Base-by-base conservation (phyloP, 2,329 filamentous ascomycete species). In the Botrytis porri region DNA sequence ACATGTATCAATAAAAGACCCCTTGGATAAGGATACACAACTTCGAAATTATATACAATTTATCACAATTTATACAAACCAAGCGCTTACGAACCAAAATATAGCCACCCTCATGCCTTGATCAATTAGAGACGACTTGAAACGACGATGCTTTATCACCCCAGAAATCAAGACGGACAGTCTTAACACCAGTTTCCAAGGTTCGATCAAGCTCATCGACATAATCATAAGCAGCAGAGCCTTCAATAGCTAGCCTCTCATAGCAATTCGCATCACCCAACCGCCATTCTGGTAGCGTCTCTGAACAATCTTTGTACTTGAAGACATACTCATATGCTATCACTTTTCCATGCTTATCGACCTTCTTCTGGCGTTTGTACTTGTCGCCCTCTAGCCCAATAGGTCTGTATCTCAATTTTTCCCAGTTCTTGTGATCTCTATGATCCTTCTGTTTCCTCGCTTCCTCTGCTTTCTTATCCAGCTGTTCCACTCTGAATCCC, bases 201-300 rank as follows among this genome's bases (percentile, higher is more conserved):
- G 18, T 32, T 29, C n/a, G 10, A 64, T 64, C 62, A n/a, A 64
- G n/a, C 35, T 39, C 62, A 64, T 64, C 62, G n/a, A 64, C 62
- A 45, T 64, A 45, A 29, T 64, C 35, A 29, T 41, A 64, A 3
- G 62, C 62, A 39, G 43, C 62, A 20, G 20, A 12, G 3, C 62
- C 35, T n/a, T 64, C 35, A 35, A 64, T 45, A 6, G 43, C 37
- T 18, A 43, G 25, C 25, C 62, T 64, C 62, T 64, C 62, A 12
- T 64, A 64, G 39, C 35, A 43, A 25, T 37, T 4, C 22, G 29
- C 29, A 2, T 22, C 18, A 59, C 57, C 57, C 29, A 59, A 35
- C 16, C 18, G 57, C 57, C 57, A 59, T 59, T 59, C 57, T 20
- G 29, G 29, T 5, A 59, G 8, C 57, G 57, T 32, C 16, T 32